phyloP scores from a whole-genome alignment of 495 filamentous ascomycete species.

The Ramalina peruviana region DNA sequence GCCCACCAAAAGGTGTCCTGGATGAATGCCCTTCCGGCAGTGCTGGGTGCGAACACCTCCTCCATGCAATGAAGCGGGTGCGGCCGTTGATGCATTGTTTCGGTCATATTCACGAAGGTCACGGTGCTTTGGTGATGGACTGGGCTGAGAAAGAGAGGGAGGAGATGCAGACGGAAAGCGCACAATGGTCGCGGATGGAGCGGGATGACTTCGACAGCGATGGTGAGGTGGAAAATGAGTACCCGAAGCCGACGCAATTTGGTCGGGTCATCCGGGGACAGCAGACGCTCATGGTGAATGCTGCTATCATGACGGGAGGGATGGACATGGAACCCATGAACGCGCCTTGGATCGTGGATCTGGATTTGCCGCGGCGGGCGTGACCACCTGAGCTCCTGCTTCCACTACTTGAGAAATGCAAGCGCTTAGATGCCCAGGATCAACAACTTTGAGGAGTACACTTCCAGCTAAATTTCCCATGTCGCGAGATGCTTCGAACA shows the following conservation, averaged over 20 bases:
- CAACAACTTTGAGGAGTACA: too few species aligned
- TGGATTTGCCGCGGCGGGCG: constrained; percentile 1
- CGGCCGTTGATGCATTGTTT: constrained; percentile 43
- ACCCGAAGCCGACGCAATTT: neutral
- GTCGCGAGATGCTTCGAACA: too few species aligned
- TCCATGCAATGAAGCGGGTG: constrained; percentile 30
- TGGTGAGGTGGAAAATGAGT: neutral
- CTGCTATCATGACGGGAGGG: constrained; percentile 12
- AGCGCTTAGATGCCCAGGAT: too few species aligned
- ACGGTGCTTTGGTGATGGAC: constrained; percentile 13
- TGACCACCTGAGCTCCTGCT: too few species aligned
- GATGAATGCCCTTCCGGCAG: constrained; percentile 27
- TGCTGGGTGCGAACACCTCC: constrained; percentile 37
- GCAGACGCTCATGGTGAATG: constrained; percentile 17
- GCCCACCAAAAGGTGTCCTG: constrained; percentile 47
- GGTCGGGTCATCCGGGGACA: neutral
- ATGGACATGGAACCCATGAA: neutral
- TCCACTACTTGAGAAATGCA: too few species aligned
- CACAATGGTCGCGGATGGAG: neutral
- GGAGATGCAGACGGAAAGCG: neutral
- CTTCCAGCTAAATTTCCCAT: too few species aligned
- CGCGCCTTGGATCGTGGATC: constrained; percentile 8
- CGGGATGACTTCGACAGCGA: neutral
- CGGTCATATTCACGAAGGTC: constrained; percentile 41
- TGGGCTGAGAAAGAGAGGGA: constrained; percentile 4